Conservation (phyloP, 768 basidiomycete genomes). For the Rhizopogon salebrosus region DNA sequence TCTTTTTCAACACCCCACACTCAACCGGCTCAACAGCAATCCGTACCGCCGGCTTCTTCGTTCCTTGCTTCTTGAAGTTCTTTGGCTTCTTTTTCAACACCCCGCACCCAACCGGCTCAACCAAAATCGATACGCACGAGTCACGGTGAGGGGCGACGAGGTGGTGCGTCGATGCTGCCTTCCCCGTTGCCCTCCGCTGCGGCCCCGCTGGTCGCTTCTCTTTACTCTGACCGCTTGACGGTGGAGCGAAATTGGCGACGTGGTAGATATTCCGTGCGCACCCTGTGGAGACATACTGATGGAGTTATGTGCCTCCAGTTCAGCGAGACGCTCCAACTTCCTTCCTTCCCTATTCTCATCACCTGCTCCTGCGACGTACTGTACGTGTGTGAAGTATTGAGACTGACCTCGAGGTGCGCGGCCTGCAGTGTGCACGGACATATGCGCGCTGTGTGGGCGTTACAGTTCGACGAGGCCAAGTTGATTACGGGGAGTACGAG, state of each 20-base stretch:
- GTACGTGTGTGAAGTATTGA: conserved; percentile 96
- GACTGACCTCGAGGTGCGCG: conserved; percentile 77
- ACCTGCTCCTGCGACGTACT: conserved; percentile 97
- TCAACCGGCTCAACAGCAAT: too few species aligned
- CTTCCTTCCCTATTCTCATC: conserved; percentile 89
- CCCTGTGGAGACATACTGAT: conserved; percentile 89
- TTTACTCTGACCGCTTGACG: conserved; percentile 95
- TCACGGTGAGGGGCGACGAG: too few species aligned
- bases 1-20: too few species aligned
- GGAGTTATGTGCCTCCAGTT: conserved; percentile 98
- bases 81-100: too few species aligned
- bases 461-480: conserved; percentile 95
- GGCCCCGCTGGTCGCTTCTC: too few species aligned
- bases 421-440: conserved; percentile 89
- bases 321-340: conserved; percentile 75
- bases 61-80: too few species aligned
- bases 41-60: too few species aligned
- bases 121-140: too few species aligned
- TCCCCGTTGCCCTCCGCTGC: too few species aligned
- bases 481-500: conserved; percentile 96
- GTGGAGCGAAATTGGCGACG: conserved; percentile 99
- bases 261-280: conserved; percentile 80
- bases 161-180: too few species aligned
- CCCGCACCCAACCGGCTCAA: too few species aligned
- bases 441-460: conserved; percentile 81